These are phyloP conservation scores for Phytophthora chlamydospora DNA, from an alignment of 352 stramenopile genomes.

Conservation along the genomic window DNA sequence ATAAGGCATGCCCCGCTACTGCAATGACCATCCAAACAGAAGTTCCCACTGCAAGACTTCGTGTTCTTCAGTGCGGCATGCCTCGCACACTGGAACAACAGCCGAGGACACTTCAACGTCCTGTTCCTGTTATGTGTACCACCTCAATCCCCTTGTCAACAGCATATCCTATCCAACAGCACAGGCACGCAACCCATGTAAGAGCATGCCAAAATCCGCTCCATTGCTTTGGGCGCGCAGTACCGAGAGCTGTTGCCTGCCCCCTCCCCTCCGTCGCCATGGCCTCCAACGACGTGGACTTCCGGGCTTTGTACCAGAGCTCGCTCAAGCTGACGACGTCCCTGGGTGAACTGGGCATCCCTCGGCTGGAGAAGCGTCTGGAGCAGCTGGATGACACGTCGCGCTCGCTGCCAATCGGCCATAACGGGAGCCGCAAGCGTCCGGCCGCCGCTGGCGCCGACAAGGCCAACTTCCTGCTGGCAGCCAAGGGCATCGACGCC, in stretches of 20 bases:
- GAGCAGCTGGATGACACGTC: slow-evolving; percentile 83
- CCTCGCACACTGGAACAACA: too few species aligned
- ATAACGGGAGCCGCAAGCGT: slow-evolving; percentile 56
- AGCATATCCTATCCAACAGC: slow-evolving; percentile 9
- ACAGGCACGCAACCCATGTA: neutral
- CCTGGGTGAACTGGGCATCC: slow-evolving; percentile 76
- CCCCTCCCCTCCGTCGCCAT: slow-evolving; percentile 26
- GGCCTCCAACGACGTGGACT: slow-evolving; percentile 72
- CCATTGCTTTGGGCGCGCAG: slow-evolving; percentile 28
- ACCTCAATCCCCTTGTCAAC: neutral
- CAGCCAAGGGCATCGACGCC: slow-evolving; percentile 84
- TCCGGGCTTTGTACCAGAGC: slow-evolving; percentile 88
- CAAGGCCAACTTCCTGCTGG: slow-evolving; percentile 87
- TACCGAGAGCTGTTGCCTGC: slow-evolving; percentile 1
- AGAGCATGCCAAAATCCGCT: slow-evolving; percentile 15
- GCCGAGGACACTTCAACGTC: too few species aligned
- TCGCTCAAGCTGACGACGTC: slow-evolving; percentile 86
- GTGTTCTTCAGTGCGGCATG: too few species aligned
- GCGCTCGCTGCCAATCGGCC: slow-evolving; percentile 37
- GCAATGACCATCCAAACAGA: too few species aligned
- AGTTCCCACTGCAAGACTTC: too few species aligned
- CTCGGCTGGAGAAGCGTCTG: slow-evolving; percentile 77
- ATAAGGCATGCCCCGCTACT: too few species aligned
- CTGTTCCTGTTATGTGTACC: slow-evolving; percentile 5
- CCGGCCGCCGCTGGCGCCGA: slow-evolving; percentile 43